These are phyloP conservation scores for Phytophthora fragariaefolia DNA, from an alignment of 352 stramenopile species.

Conservation along the genomic window DNA sequence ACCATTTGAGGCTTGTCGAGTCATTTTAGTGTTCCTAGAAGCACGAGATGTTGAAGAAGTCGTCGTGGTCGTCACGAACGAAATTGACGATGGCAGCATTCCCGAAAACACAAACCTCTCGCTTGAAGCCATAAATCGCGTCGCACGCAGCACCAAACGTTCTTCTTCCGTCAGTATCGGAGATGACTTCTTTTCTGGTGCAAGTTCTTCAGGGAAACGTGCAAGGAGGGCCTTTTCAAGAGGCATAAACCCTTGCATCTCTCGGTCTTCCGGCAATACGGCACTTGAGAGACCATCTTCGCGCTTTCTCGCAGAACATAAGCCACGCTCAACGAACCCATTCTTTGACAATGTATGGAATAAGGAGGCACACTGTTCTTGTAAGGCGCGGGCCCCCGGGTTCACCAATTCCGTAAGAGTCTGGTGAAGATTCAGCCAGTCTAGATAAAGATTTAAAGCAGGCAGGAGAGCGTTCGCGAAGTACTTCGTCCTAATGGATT, in stretches of 20 bases:
- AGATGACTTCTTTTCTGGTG: conserved; percentile 2
- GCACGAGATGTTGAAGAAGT: background rate
- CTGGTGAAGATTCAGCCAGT: conserved; percentile 50
- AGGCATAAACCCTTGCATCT: conserved; percentile 52
- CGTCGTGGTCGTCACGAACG: background rate
- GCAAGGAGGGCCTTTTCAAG: conserved; percentile 10
- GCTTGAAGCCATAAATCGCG: conserved; percentile 32
- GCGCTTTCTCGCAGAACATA: conserved; percentile 27
- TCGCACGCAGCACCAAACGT: conserved; percentile 24
- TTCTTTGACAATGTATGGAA: conserved; percentile 29
- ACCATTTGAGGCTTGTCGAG: background rate
- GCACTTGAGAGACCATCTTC: conserved; percentile 17
- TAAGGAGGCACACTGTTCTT: conserved; percentile 19
- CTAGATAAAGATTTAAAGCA: conserved; percentile 43
- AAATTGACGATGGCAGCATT: background rate
- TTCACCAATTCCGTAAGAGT: conserved; percentile 16
- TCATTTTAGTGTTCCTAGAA: background rate
- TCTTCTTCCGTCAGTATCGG: conserved; percentile 24
- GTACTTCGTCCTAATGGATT: conserved; percentile 27
- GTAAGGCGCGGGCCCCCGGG: conserved; percentile 8
- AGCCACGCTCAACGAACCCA: conserved; percentile 30
- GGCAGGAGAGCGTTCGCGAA: conserved; percentile 50
- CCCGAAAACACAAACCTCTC: conserved; percentile 35
- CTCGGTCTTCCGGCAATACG: conserved; percentile 47
- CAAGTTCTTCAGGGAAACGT: conserved; percentile 12